Evolutionary conservation across 2,329 filamentous ascomycete genomes (phyloP).

Genomic region (Fusarium compactum): DNA sequence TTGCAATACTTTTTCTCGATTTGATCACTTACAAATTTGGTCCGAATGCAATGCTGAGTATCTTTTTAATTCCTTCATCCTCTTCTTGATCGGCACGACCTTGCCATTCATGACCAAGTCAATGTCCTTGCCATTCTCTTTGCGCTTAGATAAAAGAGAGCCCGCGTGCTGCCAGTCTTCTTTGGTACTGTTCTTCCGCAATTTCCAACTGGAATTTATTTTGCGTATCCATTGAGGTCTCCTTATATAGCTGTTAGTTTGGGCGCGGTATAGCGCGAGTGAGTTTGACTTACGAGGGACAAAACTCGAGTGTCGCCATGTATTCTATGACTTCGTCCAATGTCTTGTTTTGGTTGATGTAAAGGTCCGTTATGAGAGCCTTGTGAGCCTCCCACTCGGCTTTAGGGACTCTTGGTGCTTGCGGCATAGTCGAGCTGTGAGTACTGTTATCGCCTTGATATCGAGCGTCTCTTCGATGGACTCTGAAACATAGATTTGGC

Average conservation of each 20-base stretch:
- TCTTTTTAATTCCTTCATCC: background rate
- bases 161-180: constrained; percentile 6
- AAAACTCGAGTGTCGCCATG: background rate
- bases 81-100: background rate
- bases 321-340: constrained; percentile 7
- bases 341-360: constrained; percentile 8
- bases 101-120: background rate
- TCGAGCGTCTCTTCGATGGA: background rate
- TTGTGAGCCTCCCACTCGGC: background rate
- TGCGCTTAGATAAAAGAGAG: background rate
- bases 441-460: background rate
- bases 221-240: constrained; percentile 13
- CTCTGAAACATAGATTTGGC: too few relatives aligned
- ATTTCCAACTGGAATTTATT: constrained; percentile 4
- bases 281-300: background rate
- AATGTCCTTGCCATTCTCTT: rapidly evolving
- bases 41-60: rapidly evolving
- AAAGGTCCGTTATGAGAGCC: constrained; percentile 2
- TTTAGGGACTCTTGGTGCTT: background rate
- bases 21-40: rapidly evolving
- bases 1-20: rapidly evolving
- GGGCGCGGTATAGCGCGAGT: rapidly evolving
- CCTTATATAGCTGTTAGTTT: rapidly evolving
- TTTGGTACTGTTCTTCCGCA: constrained; percentile 12
- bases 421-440: background rate